These are phyloP conservation scores for Penicillium tannophilum DNA, from an alignment of 495 filamentous ascomycete genomes.

Conservation along the genomic window DNA sequence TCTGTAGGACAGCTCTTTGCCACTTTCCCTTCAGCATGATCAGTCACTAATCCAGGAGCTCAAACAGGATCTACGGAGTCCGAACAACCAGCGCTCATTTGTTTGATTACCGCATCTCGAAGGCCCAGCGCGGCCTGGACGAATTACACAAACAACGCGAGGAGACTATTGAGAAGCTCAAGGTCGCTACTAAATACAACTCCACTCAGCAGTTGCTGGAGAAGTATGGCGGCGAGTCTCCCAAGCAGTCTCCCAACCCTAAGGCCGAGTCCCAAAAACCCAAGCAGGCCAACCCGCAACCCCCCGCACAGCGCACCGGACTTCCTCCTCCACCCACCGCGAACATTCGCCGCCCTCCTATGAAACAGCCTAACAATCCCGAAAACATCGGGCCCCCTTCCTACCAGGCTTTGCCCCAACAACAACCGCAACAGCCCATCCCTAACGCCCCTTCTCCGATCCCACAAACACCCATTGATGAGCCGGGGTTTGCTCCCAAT, in stretches of 20 bases:
- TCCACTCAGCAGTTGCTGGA: conserved; percentile 90
- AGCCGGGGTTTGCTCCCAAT: conserved; percentile 63
- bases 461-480: conserved; percentile 25
- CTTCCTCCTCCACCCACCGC: conserved; percentile 80
- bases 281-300: conserved; percentile 26
- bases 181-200: conserved; percentile 91
- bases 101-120: conserved; percentile 80
- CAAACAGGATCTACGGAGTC: conserved; percentile 64
- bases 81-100: conserved; percentile 62
- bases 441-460: conserved; percentile 19
- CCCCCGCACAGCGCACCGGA: conserved; percentile 51
- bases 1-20: conserved; percentile 52
- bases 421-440: conserved; percentile 15
- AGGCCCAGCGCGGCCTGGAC: conserved; percentile 66
- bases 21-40: neutral
- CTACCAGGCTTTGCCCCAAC: conserved; percentile 12
- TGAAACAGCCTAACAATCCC: conserved; percentile 18
- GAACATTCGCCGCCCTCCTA: conserved; percentile 61
- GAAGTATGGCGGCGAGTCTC: conserved; percentile 79
- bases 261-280: conserved; percentile 33
- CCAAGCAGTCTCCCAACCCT: conserved; percentile 43
- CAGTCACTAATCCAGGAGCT: neutral
- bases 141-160: conserved; percentile 73
- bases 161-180: conserved; percentile 89
- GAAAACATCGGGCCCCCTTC: conserved; percentile 25